A percentile compares a stretch with the other conserved stretches of the same genome.
phyloP scores from a whole-genome alignment of 2,329 filamentous ascomycete species.

The Madurella mycetomatis region DNA sequence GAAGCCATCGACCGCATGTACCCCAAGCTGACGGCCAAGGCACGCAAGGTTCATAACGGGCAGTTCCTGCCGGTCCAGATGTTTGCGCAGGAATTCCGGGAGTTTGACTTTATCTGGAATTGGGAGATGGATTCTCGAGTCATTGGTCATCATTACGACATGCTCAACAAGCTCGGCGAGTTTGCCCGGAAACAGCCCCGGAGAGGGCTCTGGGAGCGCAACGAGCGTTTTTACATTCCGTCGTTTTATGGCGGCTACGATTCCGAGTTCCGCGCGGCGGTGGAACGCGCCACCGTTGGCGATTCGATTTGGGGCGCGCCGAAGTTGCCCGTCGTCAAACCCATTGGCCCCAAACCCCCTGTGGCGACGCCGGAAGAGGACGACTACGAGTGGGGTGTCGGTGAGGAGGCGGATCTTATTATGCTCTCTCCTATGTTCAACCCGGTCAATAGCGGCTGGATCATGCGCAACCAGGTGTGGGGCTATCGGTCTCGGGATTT shows the following conservation, averaged over 20 bases:
- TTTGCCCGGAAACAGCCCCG: slow-evolving; percentile 66
- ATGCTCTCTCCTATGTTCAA: slow-evolving; percentile 78
- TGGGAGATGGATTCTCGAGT: slow-evolving; percentile 82
- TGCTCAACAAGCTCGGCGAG: slow-evolving; percentile 60
- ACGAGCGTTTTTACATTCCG: slow-evolving; percentile 69
- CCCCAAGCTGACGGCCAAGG: slow-evolving; percentile 59
- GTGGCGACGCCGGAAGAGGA: slow-evolving; percentile 23
- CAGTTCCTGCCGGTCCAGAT: slow-evolving; percentile 72
- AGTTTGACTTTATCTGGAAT: slow-evolving; percentile 81
- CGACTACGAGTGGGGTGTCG: slow-evolving; percentile 30
- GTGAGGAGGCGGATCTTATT: slow-evolving; percentile 33
- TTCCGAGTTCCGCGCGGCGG: slow-evolving; percentile 60
- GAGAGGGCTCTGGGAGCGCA: slow-evolving; percentile 69
- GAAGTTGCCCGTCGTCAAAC: slow-evolving; percentile 54
- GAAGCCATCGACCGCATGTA: slow-evolving; percentile 72
- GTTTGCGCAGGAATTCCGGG: slow-evolving; percentile 69
- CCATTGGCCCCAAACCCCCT: slow-evolving; percentile 48
- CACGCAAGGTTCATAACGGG: slow-evolving; percentile 51
- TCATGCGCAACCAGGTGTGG: slow-evolving; percentile 63
- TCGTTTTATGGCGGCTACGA: slow-evolving; percentile 62
- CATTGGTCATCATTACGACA: slow-evolving; percentile 77
- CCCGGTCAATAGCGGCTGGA: slow-evolving; percentile 67
- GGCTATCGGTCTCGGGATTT: slow-evolving; percentile 55
- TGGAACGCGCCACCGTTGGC: slow-evolving; percentile 50
- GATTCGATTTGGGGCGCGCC: slow-evolving; percentile 64